A percentile compares a stretch with the other conserved stretches of the same genome.
Evolutionary conservation across 192 early-diverging fungal species (phyloP).

Genomic region (Dissophora ornata): DNA sequence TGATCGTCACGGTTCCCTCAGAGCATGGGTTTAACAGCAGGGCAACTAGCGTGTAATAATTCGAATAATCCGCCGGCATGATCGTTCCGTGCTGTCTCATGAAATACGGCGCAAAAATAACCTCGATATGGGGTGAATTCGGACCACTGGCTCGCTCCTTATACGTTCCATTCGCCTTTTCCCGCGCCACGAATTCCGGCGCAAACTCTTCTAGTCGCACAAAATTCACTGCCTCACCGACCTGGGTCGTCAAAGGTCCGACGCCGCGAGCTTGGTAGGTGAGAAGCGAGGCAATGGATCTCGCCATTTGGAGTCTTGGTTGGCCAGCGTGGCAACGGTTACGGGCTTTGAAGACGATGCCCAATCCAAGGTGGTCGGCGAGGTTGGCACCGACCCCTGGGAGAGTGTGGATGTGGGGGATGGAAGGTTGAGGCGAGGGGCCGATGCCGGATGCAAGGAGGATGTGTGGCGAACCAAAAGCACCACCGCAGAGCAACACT

Average conservation of each 20-base stretch:
- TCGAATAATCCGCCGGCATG: conserved; percentile 24
- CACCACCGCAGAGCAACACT: conserved; percentile 57
- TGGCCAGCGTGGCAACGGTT: conserved; percentile 11
- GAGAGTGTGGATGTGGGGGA: conserved; percentile 43
- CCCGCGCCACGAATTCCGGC: conserved; percentile 41
- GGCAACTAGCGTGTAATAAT: conserved; percentile 28
- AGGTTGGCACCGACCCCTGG: conserved; percentile 55
- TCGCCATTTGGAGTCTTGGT: background rate
- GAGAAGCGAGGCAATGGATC: background rate
- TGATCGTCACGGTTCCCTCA: conserved; percentile 28
- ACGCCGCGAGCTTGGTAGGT: conserved; percentile 10
- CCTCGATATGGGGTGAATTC: conserved; percentile 32
- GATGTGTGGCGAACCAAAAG: conserved; percentile 53
- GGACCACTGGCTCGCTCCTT: conserved; percentile 41
- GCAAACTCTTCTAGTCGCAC: conserved; percentile 41
- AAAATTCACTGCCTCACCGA: conserved; percentile 44
- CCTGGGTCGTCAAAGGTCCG: conserved; percentile 20
- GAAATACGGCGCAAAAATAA: conserved; percentile 34
- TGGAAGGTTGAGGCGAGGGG: conserved; percentile 18
- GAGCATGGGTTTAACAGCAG: conserved; percentile 37
- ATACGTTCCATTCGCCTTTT: conserved; percentile 43
- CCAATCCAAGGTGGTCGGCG: conserved; percentile 45
- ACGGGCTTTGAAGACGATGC: conserved; percentile 24
- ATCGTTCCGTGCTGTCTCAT: conserved; percentile 19
- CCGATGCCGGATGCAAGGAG: conserved; percentile 57